phyloP scores from a whole-genome alignment of 202 grass and related monocot species.

The Schoenoplectus tabernaemontani region DNA sequence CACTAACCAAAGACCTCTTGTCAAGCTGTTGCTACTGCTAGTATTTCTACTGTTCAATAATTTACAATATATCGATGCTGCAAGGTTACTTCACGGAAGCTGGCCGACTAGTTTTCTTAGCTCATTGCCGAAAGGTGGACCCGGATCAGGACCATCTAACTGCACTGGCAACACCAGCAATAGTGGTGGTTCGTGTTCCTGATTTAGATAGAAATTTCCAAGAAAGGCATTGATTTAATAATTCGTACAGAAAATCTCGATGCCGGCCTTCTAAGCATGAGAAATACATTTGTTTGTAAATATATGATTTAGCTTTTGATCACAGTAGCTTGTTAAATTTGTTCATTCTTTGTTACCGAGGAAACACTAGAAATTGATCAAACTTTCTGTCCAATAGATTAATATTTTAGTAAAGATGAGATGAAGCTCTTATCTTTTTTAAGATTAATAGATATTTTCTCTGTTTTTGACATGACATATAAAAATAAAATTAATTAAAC shows the following conservation, averaged over 20 bases:
- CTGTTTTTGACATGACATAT: too few relatives aligned
- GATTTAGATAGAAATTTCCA: conserved; percentile 4
- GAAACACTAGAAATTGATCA: background rate
- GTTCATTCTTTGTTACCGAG: background rate
- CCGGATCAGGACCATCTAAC: background rate
- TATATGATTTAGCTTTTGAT: background rate
- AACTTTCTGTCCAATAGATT: too few relatives aligned
- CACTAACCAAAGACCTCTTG: background rate
- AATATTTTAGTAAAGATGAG: too few relatives aligned
- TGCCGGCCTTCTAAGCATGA: background rate
- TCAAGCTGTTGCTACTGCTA: background rate
- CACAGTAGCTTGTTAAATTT: background rate
- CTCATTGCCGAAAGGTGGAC: background rate
- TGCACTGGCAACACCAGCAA: conserved; percentile 8
- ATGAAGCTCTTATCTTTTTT: too few relatives aligned
- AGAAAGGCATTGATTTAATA: background rate
- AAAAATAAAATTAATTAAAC: too few relatives aligned
- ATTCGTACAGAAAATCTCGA: background rate
- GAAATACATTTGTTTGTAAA: background rate
- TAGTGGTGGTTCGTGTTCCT: background rate
- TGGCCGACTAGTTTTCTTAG: conserved; percentile 9
- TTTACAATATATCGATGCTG: background rate
- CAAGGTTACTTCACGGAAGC: conserved; percentile 1
- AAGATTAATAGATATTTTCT: too few relatives aligned
- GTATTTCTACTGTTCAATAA: background rate